phyloP scores from a whole-genome alignment of 2,329 filamentous ascomycete species.

The Podosphaera aphanis region DNA sequence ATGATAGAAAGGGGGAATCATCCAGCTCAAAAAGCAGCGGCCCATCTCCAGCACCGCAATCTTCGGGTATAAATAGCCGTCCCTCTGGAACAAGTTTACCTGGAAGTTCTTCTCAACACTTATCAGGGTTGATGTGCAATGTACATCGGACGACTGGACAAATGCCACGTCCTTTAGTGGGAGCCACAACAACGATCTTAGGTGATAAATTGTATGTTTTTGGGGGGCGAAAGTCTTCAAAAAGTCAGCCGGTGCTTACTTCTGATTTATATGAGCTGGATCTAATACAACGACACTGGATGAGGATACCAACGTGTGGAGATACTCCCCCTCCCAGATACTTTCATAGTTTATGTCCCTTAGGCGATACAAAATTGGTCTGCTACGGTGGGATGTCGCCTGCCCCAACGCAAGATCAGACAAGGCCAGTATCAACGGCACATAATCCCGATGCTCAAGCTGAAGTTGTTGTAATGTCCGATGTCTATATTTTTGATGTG shows the following conservation, averaged over 20 bases:
- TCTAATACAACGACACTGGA: constrained; percentile 78
- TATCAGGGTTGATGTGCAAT: constrained; percentile 46
- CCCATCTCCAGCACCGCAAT: constrained; percentile 30
- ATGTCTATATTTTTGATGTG: constrained; percentile 89
- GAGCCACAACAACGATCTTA: constrained; percentile 81
- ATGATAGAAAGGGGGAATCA: constrained; percentile 23
- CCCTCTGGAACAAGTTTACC: constrained; percentile 19
- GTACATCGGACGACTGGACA: constrained; percentile 70
- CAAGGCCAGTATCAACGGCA: constrained; percentile 21
- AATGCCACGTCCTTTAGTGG: constrained; percentile 77
- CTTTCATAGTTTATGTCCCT: constrained; percentile 84
- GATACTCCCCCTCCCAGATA: constrained; percentile 81
- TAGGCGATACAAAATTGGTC: constrained; percentile 88
- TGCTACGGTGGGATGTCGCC: constrained; percentile 98
- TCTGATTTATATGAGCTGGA: constrained; percentile 87
- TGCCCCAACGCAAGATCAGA: constrained; percentile 22
- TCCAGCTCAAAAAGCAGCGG: constrained; percentile 29
- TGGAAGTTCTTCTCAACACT: constrained; percentile 27
- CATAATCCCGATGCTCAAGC: constrained; percentile 39
- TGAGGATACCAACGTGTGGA: constrained; percentile 60
- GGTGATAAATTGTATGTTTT: constrained; percentile 96
- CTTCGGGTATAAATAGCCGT: constrained; percentile 25
- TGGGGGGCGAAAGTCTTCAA: constrained; percentile 68
- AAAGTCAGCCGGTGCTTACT: constrained; percentile 61
- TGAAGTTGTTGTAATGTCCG: constrained; percentile 91